These are phyloP conservation scores for Sequoiadendron giganteum DNA, from an alignment of 75 land plant species.

Conservation along the genomic window DNA sequence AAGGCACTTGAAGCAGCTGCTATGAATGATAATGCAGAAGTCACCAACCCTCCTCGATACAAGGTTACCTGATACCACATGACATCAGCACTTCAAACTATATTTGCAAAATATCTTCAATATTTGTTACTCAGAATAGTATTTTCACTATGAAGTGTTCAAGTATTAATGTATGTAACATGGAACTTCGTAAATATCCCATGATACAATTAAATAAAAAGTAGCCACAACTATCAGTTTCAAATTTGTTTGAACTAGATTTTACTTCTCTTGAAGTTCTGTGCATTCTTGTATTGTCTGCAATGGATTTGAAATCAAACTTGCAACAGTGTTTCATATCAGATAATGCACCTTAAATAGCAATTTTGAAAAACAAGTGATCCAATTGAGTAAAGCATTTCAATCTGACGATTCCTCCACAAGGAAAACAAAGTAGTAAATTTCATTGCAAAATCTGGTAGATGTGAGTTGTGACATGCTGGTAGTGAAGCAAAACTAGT, in stretches of 20 bases:
- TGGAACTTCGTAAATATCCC: neutral
- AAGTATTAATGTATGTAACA: neutral
- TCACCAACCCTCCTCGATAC: slow-evolving; percentile 86
- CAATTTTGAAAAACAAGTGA: neutral
- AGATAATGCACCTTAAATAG: neutral
- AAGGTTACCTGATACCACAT: slow-evolving; percentile 60
- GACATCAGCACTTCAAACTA: neutral
- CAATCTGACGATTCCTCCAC: neutral
- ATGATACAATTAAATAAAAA: neutral
- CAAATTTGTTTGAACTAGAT: too few relatives aligned
- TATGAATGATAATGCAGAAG: slow-evolving; percentile 75
- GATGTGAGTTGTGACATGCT: neutral
- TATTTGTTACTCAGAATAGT: neutral
- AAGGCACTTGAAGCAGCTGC: slow-evolving; percentile 68
- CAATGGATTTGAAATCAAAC: neutral
- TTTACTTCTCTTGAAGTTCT: neutral
- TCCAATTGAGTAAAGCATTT: neutral
- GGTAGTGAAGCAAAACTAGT: neutral
- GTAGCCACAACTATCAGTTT: neutral
- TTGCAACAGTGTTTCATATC: neutral
- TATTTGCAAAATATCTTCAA: slow-evolving; percentile 3
- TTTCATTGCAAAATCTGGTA: neutral
- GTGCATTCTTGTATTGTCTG: neutral
- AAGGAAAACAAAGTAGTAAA: neutral
- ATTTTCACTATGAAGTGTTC: neutral